These are phyloP conservation scores for Hyphopichia homilentoma DNA, from an alignment of 805 yeast genomes.

Conservation along the genomic window DNA sequence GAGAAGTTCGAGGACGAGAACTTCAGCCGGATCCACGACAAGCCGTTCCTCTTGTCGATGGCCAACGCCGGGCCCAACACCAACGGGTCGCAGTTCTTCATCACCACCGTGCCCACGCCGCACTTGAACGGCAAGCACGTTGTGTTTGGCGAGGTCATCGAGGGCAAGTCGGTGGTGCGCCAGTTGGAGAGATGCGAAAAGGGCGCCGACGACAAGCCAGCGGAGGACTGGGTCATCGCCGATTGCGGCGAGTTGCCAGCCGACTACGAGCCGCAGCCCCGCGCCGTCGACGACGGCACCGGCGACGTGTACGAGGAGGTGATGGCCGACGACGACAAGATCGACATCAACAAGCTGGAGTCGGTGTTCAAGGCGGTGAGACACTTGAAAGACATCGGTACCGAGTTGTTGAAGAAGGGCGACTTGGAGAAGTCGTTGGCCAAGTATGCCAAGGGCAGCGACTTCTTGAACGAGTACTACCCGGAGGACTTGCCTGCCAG, in stretches of 20 bases:
- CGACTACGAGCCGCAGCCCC: slow-evolving; percentile 51
- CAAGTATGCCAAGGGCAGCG: slow-evolving; percentile 72
- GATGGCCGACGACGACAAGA: slow-evolving; percentile 67
- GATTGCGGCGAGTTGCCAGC: slow-evolving; percentile 76
- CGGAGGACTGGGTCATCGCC: slow-evolving; percentile 61
- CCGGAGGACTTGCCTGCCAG: slow-evolving; percentile 65
- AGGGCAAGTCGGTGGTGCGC: slow-evolving; percentile 78
- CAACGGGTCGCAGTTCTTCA: slow-evolving; percentile 93
- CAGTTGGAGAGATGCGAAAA: slow-evolving; percentile 70
- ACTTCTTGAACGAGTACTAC: slow-evolving; percentile 65
- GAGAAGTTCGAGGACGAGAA: slow-evolving; percentile 83
- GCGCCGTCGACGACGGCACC: slow-evolving; percentile 64
- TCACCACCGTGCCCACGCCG: slow-evolving; percentile 90
- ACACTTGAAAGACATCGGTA: slow-evolving; percentile 72
- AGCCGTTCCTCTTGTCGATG: slow-evolving; percentile 89
- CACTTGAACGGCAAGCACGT: slow-evolving; percentile 96
- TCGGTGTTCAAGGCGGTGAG: slow-evolving; percentile 65
- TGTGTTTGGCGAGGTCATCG: slow-evolving; percentile 85
- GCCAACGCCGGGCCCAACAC: slow-evolving; percentile 96
- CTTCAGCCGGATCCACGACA: slow-evolving; percentile 63
- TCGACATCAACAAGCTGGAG: slow-evolving; percentile 57
- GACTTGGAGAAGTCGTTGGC: slow-evolving; percentile 52
- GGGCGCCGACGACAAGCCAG: slow-evolving; percentile 67
- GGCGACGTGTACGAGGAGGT: slow-evolving; percentile 81
- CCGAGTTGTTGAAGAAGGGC: slow-evolving; percentile 65